Percentiles rank a stretch among this genome's conserved stretches.
Evolutionary conservation across 1,284 basidiomycete genomes (phyloP).

Genomic region (Cronartium quercuum): DNA sequence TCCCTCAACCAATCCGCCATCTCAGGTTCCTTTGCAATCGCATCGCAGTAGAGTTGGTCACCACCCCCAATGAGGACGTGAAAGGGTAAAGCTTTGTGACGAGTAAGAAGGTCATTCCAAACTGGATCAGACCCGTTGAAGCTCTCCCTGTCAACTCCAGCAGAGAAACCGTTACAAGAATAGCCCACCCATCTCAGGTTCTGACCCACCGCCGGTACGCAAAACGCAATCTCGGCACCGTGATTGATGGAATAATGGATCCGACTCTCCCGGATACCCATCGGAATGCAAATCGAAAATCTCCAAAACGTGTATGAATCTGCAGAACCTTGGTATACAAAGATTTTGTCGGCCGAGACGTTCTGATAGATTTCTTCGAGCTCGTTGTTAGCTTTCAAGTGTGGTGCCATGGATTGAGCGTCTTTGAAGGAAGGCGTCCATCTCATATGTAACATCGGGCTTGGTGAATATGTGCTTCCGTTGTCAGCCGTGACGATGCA

Average conservation of each 20-base stretch:
- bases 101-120: constrained; percentile 80
- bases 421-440: constrained; percentile 39
- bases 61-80: constrained; percentile 73
- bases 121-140: constrained; percentile 55
- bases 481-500: constrained; percentile 51
- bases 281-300: constrained; percentile 77
- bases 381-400: constrained; percentile 39
- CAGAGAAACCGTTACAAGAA: constrained; percentile 60
- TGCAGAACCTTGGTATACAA: constrained; percentile 65
- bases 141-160: constrained; percentile 60
- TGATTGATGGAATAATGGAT: constrained; percentile 60
- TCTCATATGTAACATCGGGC: constrained; percentile 42
- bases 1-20: constrained; percentile 72
- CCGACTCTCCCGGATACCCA: constrained; percentile 67
- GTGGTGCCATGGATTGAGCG: constrained; percentile 40
- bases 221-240: constrained; percentile 72
- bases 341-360: constrained; percentile 65
- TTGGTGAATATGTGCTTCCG: constrained; percentile 50
- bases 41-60: constrained; percentile 59
- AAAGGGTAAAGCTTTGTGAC: constrained; percentile 73
- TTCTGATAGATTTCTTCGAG: constrained; percentile 15
- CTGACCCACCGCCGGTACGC: constrained; percentile 70
- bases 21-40: constrained; percentile 53
- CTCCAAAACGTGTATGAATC: constrained; percentile 69
- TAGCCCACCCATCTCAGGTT: constrained; percentile 88